phyloP scores from a whole-genome alignment of 1,284 basidiomycete genomes.

The Grifola frondosa region DNA sequence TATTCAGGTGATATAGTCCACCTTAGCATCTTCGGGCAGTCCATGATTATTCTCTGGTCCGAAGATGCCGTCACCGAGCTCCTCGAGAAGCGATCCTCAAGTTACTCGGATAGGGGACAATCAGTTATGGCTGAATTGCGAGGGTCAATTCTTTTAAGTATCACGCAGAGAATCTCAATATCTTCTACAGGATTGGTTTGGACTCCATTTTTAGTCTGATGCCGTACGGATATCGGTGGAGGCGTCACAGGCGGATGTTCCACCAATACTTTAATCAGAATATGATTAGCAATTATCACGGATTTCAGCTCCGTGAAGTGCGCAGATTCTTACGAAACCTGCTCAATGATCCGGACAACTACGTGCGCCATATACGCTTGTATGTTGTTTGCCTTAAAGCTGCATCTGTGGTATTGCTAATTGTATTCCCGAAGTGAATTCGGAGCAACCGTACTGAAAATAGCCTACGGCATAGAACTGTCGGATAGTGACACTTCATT shows the following conservation, averaged over 20 bases:
- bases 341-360: conserved; percentile 6
- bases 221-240: conserved; percentile 8
- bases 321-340: conserved; percentile 7
- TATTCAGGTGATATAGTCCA: conserved; percentile 20
- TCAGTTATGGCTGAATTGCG: conserved; percentile 15
- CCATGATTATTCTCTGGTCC: conserved; percentile 10
- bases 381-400: background rate
- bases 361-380: conserved; percentile 4
- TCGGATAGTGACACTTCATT: conserved; percentile 3
- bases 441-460: conserved; percentile 6
- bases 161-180: conserved; percentile 94
- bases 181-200: conserved; percentile 1
- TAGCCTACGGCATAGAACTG: conserved; percentile 8
- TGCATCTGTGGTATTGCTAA: background rate
- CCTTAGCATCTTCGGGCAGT: conserved; percentile 13
- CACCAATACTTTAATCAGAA: conserved; percentile 10
- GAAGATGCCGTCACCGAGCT: conserved; percentile 15
- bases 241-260: conserved; percentile 6
- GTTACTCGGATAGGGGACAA: conserved; percentile 15
- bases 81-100: conserved; percentile 22
- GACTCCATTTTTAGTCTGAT: conserved; percentile 2
- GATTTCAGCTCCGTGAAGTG: conserved; percentile 1
- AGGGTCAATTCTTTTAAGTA: conserved; percentile 97
- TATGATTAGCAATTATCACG: background rate
- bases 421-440: conserved; percentile 1